Base-by-base conservation (phyloP, 2,329 filamentous ascomycete species). In the Trichoderma gracile region DNA sequence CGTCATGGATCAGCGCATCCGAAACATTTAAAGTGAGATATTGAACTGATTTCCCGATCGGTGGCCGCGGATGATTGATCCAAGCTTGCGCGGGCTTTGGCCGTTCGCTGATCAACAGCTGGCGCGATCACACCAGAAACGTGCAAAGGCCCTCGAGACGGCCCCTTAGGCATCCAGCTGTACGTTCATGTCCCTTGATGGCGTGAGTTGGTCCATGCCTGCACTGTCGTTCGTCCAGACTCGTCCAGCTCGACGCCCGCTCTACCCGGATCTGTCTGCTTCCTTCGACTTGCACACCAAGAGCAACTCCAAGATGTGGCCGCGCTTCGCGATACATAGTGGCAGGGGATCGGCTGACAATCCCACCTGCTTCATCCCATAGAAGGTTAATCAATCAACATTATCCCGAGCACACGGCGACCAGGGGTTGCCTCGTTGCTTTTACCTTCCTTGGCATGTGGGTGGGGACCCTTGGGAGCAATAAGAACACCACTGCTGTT, bases 351-450 rank as follows among this genome's bases (percentile, higher is more conserved):
- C 54, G 47, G 63, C 55, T 64, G 50, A 55, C 63, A 55, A 65
- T 65, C 45, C 63, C 47, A 54, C 55, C 46, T 54, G 49, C 47
- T 46, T 46, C 21, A 21, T 58, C 38, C 49, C 47, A 45, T 27
- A 53, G 43, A 61, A 50, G 56, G 63, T 42, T 61, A 64, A 54
- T 59, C 23, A 64, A 60, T 65, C 47, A 55, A 50, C 42, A 55
- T 61, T 61, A 43, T 65, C 49, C 63, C 63, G 63, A 65, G 49
- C 56, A 47, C 21, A 61, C 63, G 56, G 27, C 30, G 42, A 17
- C 56, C 49, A 25, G 49, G 49, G 63, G 63, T 21, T 55, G 63
- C 49, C 56, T 58, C 55, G 47, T 59, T 43, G 46, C 62, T 58
- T 53, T 40, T 40, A n/a, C 60, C 45, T 63, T 45, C n/a, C 45